These are phyloP conservation scores for Trichoderma pleuroti DNA, from an alignment of 2,329 filamentous ascomycete genomes.

Conservation along the genomic window DNA sequence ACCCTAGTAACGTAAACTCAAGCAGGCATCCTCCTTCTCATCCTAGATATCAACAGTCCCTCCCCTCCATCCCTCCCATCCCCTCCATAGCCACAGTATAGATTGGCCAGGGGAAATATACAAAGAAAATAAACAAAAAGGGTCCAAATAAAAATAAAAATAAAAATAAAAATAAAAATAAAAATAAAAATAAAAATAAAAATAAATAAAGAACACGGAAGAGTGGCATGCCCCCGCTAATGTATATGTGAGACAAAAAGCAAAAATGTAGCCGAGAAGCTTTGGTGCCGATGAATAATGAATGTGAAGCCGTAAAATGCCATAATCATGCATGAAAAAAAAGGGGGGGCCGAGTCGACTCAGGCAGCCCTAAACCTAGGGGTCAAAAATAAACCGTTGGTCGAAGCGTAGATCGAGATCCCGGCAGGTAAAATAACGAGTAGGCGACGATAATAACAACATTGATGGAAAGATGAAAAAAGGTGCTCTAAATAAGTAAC, in stretches of 20 bases:
- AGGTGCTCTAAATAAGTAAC: slow-evolving; percentile 3
- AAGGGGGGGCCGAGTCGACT: background rate
- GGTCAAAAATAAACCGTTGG: background rate
- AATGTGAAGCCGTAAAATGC: slow-evolving; percentile 17
- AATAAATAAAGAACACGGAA: background rate
- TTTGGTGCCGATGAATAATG: slow-evolving; percentile 4
- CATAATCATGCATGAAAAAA: slow-evolving; percentile 9
- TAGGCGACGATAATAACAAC: background rate
- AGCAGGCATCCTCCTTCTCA: background rate
- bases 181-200: background rate
- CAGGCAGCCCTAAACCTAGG: slow-evolving; percentile 2
- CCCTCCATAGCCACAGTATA: background rate
- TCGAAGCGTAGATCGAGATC: background rate
- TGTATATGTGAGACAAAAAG: slow-evolving; percentile 3
- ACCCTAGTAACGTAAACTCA: background rate
- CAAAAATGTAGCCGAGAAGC: slow-evolving; percentile 1
- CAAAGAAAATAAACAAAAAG: background rate
- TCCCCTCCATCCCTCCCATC: background rate
- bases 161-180: background rate
- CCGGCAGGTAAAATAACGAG: background rate
- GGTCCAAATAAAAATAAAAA: background rate
- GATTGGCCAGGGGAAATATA: background rate
- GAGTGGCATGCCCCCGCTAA: slow-evolving; percentile 8
- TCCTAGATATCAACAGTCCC: background rate
- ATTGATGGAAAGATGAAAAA: background rate